Conservation (phyloP, 306 rosid species). For the Canavalia ensiformis region DNA sequence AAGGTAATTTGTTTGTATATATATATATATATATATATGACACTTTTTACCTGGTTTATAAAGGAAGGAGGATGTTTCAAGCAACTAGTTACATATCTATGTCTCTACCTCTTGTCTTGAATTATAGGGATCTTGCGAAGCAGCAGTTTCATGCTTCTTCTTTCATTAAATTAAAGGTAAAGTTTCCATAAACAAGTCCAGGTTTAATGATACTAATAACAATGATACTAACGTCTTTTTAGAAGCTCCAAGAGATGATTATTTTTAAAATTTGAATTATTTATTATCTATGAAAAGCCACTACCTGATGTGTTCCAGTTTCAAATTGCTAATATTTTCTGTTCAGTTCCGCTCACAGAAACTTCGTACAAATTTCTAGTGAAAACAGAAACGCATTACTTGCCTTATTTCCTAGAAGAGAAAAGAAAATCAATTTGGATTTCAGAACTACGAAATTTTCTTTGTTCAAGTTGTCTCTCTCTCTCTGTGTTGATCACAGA, state of each 20-base stretch:
- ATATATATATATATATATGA: too few species aligned
- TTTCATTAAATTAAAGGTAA: slow-evolving; percentile 52
- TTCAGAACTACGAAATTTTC: not conserved
- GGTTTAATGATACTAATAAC: not conserved
- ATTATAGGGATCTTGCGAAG: not conserved
- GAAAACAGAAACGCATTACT: not conserved
- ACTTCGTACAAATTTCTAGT: not conserved
- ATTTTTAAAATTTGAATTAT: not conserved
- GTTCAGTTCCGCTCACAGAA: not conserved
- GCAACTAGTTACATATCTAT: not conserved
- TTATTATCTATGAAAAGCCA: slow-evolving; percentile 2
- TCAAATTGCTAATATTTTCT: slow-evolving; percentile 31
- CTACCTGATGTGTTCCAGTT: slow-evolving; percentile 6
- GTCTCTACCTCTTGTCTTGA: not conserved
- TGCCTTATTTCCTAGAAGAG: not conserved
- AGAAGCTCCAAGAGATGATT: not conserved
- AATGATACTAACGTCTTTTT: not conserved
- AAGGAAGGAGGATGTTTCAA: slow-evolving; percentile 49
- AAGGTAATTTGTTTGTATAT: too few species aligned
- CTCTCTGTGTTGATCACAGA: not conserved
- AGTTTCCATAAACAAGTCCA: not conserved
- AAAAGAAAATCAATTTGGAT: not conserved
- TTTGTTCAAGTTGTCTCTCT: not conserved
- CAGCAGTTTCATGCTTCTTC: slow-evolving; percentile 37
- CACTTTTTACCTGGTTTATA: slow-evolving; percentile 36